phyloP scores from a whole-genome alignment of 768 basidiomycete species.

The Mycena alexandri region DNA sequence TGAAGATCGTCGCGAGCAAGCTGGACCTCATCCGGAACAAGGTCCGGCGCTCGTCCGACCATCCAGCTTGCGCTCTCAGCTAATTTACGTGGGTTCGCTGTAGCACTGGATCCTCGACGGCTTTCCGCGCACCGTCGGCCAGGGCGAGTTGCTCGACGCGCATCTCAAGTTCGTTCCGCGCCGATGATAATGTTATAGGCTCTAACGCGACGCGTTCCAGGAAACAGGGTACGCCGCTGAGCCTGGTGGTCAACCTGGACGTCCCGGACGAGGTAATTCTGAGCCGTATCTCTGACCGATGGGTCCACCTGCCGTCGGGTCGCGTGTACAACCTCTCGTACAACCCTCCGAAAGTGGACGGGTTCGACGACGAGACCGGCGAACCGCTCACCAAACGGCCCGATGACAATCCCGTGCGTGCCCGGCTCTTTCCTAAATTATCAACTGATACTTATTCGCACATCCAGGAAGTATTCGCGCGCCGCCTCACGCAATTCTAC shows the following conservation, averaged over 20 bases:
- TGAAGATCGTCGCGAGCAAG: conserved; percentile 80
- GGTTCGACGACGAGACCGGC: conserved; percentile 88
- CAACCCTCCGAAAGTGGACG: conserved; percentile 84
- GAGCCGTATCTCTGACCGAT: conserved; percentile 89
- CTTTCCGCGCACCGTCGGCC: conserved; percentile 90
- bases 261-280: conserved; percentile 92
- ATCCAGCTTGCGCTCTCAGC: neutral
- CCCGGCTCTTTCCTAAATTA: conserved; percentile 1
- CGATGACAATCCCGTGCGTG: conserved; percentile 89
- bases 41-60: conserved; percentile 51
- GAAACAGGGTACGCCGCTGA: conserved; percentile 73
- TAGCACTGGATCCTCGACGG: conserved; percentile 95
- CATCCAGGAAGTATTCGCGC: conserved; percentile 83
- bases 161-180: conserved; percentile 70
- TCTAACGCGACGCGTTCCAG: conserved; percentile 50
- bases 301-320: conserved; percentile 90
- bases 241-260: conserved; percentile 86
- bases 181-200: conserved; percentile 13
- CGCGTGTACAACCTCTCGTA: conserved; percentile 92
- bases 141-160: conserved; percentile 82
- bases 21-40: conserved; percentile 75
- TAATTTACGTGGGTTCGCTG: neutral
- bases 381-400: conserved; percentile 90
- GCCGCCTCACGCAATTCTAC: conserved; percentile 83
- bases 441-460: conserved; percentile 29